A percentile compares a stretch with the other conserved stretches of the same genome.
Conservation (phyloP, 805 yeast genomes). For the Candida tallmaniae region DNA sequence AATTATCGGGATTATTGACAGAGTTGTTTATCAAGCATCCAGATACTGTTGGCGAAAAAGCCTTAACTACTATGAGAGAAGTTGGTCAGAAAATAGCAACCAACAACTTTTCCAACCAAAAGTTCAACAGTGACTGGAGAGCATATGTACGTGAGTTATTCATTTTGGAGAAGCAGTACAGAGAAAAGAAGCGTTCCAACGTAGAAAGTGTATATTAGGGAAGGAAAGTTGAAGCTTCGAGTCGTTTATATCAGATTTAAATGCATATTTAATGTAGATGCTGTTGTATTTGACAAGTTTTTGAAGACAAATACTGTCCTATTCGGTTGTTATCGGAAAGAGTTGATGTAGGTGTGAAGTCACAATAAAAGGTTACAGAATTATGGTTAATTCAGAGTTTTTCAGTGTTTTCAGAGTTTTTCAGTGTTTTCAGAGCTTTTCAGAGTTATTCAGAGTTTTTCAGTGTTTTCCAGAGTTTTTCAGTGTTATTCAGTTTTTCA, state of each 20-base stretch:
- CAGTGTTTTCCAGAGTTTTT: too few relatives aligned
- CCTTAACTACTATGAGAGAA: slow-evolving; percentile 37
- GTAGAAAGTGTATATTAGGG: slow-evolving; percentile 17
- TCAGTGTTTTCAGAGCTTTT: too few relatives aligned
- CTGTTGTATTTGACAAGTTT: too few relatives aligned
- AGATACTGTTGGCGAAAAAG: slow-evolving; percentile 21
- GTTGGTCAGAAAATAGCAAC: slow-evolving; percentile 43
- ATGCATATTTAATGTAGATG: neutral
- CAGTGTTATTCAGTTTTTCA: too few relatives aligned
- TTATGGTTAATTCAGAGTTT: too few relatives aligned
- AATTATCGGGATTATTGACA: slow-evolving; percentile 47
- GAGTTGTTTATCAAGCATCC: slow-evolving; percentile 36
- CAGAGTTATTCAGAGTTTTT: too few relatives aligned
- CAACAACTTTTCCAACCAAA: slow-evolving; percentile 57
- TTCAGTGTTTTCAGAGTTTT: too few relatives aligned
- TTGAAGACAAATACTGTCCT: too few relatives aligned
- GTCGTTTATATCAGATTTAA: neutral
- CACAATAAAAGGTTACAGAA: too few relatives aligned
- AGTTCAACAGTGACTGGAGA: slow-evolving; percentile 55
- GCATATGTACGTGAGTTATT: slow-evolving; percentile 12
- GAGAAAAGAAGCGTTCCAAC: slow-evolving; percentile 24
- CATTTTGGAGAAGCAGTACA: slow-evolving; percentile 9
- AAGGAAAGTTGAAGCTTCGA: neutral
- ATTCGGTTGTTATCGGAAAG: too few relatives aligned
- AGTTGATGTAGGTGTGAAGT: too few relatives aligned